Evolutionary conservation across 2,329 filamentous ascomycete species (phyloP), one percentile per base, ranked within the genome.

Genomic region (Diaporthe velutina): DNA sequence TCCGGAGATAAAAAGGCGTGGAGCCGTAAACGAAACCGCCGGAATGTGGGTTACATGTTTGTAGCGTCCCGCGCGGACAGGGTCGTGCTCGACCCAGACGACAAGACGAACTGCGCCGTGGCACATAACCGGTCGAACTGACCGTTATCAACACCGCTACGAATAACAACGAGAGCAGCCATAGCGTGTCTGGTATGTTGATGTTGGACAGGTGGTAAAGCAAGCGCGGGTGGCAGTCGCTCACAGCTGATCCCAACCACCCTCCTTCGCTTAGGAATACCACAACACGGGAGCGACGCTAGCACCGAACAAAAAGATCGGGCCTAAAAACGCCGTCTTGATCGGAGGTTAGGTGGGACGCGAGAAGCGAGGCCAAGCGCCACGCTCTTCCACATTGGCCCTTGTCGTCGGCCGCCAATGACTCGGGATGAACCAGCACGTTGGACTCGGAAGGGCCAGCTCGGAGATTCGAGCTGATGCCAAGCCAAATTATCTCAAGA

Each of bases 361-460:
- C 64, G 64, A 52, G 48, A 19, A 48, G 64, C 64, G 64, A 67
- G 33, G 45, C 45, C 64, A 67, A 52, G 64, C 45, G 64, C 30
- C 45, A 48, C 64, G 64, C 45, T 13, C 42, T 66, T 45, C 17
- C 28, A 66, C 28, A 50, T 45, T 25, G 61, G 42, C 42, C 30
- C 45, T 38, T 38, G 42, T 35, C 42, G 42, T 35, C 22, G 30
- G 61, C 61, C 19, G 4, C 61, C 61, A 67, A 50, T 67, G 45
- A 52, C 61, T 67, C 61, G 61, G 61, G 45, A 67, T n/a, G 61
- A 67, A 50, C 61, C 58, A 45, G n/a, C 13, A 15, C 58, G 58
- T 33, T 48, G 60, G 38, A 22, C 60, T 66, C 61, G 61, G 64
- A 19, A 38, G 13, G 64, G 30, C 13, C 13, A 48, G 30, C 45